A percentile compares a stretch with the other conserved stretches of the same genome.
Evolutionary conservation across 257 asterid genomes (phyloP).

Genomic region (Gentiana dahurica): DNA sequence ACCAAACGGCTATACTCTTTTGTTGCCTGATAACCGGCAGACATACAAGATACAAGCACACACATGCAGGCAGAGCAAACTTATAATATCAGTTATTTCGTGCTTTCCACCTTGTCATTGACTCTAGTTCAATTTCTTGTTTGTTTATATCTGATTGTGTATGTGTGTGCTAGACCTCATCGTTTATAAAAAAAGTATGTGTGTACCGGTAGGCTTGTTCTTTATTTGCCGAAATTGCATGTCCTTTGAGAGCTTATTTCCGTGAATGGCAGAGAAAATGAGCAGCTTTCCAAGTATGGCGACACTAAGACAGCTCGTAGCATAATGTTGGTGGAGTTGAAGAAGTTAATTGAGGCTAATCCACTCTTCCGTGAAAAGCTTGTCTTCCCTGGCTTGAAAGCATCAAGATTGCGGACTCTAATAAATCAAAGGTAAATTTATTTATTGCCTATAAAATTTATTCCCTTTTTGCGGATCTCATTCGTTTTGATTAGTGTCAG

Average conservation of each 20-base stretch:
- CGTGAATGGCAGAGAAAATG: constrained; percentile 71
- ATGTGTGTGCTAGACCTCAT: no score
- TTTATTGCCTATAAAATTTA: background rate
- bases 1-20: no score
- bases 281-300: constrained; percentile 95
- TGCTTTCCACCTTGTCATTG: no score
- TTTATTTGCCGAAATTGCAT: background rate
- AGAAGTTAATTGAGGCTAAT: constrained; percentile 90
- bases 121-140: no score
- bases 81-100: no score
- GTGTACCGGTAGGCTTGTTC: background rate
- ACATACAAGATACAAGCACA: no score
- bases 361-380: constrained; percentile 98
- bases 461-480: background rate
- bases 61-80: no score
- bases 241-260: background rate
- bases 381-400: constrained; percentile 71
- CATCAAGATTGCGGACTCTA: constrained; percentile 89
- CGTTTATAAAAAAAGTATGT: no score
- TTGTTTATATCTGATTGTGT: no score
- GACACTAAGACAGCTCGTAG: constrained; percentile 98
- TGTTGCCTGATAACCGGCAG: no score
- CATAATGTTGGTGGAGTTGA: constrained; percentile 90
- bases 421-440: constrained; percentile 76
- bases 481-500: no score